Base-by-base conservation (phyloP, 2,329 filamentous ascomycete species). In the Monilinia polystroma region DNA sequence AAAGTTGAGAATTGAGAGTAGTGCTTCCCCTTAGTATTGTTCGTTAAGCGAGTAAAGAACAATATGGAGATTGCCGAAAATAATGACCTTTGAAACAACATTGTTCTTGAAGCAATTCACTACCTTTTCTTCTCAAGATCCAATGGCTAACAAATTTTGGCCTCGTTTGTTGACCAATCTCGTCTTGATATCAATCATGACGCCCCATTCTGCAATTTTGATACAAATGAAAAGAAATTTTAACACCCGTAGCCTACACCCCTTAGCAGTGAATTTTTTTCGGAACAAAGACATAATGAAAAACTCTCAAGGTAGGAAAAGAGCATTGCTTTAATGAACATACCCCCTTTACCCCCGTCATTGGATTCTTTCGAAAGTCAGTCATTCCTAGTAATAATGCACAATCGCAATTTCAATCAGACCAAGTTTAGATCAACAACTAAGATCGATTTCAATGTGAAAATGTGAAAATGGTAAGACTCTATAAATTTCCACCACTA, bases 11-110 rank as follows among this genome's bases (percentile, higher is more conserved):
- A 45, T 20, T 60, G 49, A 54, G 62, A 32, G 14, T 32, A 35
- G 32, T 51, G 55, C 38, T 51, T 29, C 54, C 55, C 67, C 62
- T 70, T 69, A 67, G n/a, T 60, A 70, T 70, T 70, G 69, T 70
- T 70, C 68, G 52, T 64, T 68, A 57, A 68, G 67, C 68, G 68
- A 70, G 47, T 29, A 53, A 53, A 64, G 65, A 64, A 67, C 64
- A 66, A 66, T 66, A 35, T 7, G 3, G 32, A 20, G 8, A 62
- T 62, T n/a, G 26, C n/a, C 8, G 45, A 62, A 60, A 26, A 62
- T 16, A 51, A 10, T 3, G 6, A 6, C 58, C 38, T 62, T 38
- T 32, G 51, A 12, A 38, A 41, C 6, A 18, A n/a, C 32, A 62
- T 62, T 62, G 45, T 62, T 62, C 58, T 41, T 51, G 45, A 51